phyloP scores from a whole-genome alignment of 78 protist species.

The Mastigamoeba balamuthi region DNA sequence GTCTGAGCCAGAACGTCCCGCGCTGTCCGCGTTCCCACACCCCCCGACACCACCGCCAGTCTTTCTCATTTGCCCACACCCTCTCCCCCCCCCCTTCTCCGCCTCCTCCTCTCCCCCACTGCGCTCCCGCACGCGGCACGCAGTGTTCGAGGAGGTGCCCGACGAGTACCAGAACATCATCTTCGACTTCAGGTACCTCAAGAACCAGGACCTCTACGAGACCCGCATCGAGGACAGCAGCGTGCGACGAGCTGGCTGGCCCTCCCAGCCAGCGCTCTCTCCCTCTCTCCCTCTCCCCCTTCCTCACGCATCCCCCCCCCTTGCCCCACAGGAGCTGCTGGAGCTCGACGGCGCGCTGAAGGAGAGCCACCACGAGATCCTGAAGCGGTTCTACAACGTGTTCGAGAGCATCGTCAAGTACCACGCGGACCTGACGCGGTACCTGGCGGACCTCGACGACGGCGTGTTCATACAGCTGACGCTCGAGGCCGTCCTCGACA shows the following conservation, averaged over 20 bases:
- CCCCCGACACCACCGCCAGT: not conserved
- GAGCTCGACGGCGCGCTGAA: slow-evolving; percentile 79
- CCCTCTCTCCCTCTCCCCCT: not conserved
- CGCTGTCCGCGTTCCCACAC: not conserved
- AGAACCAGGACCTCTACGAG: slow-evolving; percentile 59
- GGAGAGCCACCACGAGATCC: slow-evolving; percentile 68
- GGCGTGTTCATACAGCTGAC: slow-evolving; percentile 83
- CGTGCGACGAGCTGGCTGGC: slow-evolving; percentile 11
- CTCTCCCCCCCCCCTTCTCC: too few species aligned
- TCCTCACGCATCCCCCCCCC: not conserved
- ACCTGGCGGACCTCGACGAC: slow-evolving; percentile 61
- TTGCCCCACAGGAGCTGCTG: slow-evolving; percentile 29
- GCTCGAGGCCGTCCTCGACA: slow-evolving; percentile 64
- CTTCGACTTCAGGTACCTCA: slow-evolving; percentile 76
- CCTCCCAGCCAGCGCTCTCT: not conserved
- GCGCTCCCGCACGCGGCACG: not conserved
- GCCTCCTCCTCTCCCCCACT: too few species aligned
- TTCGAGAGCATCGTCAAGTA: slow-evolving; percentile 85
- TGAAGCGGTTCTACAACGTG: slow-evolving; percentile 76
- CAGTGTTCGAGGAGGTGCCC: slow-evolving; percentile 21
- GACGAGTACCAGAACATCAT: slow-evolving; percentile 43
- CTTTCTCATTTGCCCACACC: not conserved
- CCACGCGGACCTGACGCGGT: slow-evolving; percentile 44
- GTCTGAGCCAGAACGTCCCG: slow-evolving; percentile 40
- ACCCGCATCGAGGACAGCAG: slow-evolving; percentile 46